A percentile compares a stretch with the other conserved stretches of the same genome.
phyloP scores from a whole-genome alignment of 495 filamentous ascomycete genomes.

The Penicillium crystallinum region DNA sequence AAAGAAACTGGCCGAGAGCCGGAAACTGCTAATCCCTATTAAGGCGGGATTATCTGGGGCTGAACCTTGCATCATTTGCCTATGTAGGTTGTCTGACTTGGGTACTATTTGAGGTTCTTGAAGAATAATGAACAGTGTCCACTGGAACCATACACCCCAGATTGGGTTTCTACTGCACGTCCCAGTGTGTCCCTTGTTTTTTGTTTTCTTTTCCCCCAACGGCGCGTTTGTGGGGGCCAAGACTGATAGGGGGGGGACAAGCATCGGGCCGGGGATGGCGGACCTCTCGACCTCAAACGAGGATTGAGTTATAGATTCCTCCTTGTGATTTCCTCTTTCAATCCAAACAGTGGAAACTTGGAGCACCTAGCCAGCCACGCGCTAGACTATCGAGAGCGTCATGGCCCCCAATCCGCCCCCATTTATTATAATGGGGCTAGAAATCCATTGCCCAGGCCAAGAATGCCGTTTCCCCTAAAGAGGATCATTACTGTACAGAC shows the following conservation, averaged over 20 bases:
- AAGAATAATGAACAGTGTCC: neutral
- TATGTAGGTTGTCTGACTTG: neutral
- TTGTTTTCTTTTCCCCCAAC: conserved; percentile 8
- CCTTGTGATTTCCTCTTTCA: neutral
- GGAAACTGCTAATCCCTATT: neutral
- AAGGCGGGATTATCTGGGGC: neutral
- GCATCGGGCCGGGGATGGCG: conserved; percentile 8
- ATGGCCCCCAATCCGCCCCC: conserved; percentile 9
- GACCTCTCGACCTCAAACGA: neutral
- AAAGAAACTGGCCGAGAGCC: neutral
- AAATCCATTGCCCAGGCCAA: conserved; percentile 2
- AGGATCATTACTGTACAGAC: conserved; percentile 2
- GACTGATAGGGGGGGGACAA: conserved; percentile 3
- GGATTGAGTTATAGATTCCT: neutral
- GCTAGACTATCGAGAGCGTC: neutral
- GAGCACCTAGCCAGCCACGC: neutral
- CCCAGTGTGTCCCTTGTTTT: neutral
- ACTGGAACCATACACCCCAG: neutral
- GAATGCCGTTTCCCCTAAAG: neutral
- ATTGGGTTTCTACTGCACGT: neutral
- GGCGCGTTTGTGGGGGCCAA: conserved; percentile 23
- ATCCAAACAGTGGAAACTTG: neutral
- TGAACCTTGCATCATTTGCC: neutral
- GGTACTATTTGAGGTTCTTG: neutral
- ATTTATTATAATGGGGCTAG: conserved; percentile 6